A percentile compares a stretch with the other conserved stretches of the same genome.
Conservation (phyloP, 805 yeast species). For the Isabelozyma heimii region DNA sequence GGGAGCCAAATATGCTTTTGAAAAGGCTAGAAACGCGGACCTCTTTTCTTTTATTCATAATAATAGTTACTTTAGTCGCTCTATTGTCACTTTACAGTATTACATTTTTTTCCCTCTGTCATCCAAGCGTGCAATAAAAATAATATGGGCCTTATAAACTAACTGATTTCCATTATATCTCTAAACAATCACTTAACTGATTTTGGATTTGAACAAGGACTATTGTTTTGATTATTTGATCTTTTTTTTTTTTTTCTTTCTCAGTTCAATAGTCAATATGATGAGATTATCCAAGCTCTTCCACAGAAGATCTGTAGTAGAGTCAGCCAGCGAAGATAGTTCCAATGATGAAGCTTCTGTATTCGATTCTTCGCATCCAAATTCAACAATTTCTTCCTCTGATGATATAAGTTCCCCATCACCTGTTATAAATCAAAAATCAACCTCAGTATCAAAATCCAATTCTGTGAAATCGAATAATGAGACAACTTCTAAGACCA, state of each 20-base stretch:
- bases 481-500: not conserved
- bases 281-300: not conserved
- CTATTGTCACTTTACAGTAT: too few relatives aligned
- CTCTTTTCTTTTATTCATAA: not conserved
- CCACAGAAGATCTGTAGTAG: not conserved
- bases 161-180: not conserved
- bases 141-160: not conserved
- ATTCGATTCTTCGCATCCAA: slow-evolving; percentile 12
- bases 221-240: too few relatives aligned
- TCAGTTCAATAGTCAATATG: not conserved
- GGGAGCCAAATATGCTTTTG: not conserved
- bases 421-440: not conserved
- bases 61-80: not conserved
- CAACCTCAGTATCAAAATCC: not conserved
- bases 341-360: slow-evolving; percentile 8
- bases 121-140: too few relatives aligned
- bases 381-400: not conserved
- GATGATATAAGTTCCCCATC: not conserved
- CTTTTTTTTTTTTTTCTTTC: not conserved
- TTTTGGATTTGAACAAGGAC: not conserved
- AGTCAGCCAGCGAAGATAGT: slow-evolving; percentile 1
- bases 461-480: not conserved
- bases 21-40: not conserved
- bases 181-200: not conserved
- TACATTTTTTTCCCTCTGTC: too few relatives aligned